phyloP scores from a whole-genome alignment of 306 rosid genomes.

The Trifolium subterraneum region DNA sequence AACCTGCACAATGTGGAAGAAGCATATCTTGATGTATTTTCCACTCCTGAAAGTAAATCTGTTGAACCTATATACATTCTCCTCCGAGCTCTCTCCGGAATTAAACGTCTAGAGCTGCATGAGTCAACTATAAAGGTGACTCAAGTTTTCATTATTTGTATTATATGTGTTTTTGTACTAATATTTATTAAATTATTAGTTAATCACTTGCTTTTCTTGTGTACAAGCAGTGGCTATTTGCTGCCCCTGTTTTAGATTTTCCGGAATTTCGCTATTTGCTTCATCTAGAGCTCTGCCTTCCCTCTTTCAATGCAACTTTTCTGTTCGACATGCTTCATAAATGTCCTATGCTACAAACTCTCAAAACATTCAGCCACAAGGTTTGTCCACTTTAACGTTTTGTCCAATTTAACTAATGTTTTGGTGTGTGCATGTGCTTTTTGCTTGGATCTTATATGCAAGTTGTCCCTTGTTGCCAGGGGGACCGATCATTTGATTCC shows the following conservation, averaged over 20 bases:
- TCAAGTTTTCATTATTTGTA: background rate
- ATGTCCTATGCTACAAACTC: background rate
- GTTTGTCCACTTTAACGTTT: background rate
- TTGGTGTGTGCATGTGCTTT: background rate
- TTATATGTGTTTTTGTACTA: background rate
- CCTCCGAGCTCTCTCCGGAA: background rate
- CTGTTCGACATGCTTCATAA: background rate
- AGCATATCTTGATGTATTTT: background rate
- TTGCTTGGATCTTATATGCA: background rate
- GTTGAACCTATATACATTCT: background rate
- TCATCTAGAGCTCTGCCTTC: background rate
- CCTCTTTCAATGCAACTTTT: background rate
- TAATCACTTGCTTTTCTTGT: background rate
- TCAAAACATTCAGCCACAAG: background rate
- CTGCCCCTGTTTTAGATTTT: background rate
- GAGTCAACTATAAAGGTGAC: background rate
- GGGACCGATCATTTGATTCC: background rate
- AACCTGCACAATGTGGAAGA: background rate
- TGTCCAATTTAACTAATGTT: background rate
- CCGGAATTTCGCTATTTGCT: background rate
- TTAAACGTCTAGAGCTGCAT: background rate
- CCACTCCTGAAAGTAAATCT: background rate
- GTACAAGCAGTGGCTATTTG: background rate
- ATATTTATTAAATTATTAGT: background rate
- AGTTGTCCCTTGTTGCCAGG: background rate